Evolutionary conservation across 2,329 filamentous ascomycete genomes (phyloP), one percentile per base, ranked within the genome.

Genomic region (Coniella vitis): DNA sequence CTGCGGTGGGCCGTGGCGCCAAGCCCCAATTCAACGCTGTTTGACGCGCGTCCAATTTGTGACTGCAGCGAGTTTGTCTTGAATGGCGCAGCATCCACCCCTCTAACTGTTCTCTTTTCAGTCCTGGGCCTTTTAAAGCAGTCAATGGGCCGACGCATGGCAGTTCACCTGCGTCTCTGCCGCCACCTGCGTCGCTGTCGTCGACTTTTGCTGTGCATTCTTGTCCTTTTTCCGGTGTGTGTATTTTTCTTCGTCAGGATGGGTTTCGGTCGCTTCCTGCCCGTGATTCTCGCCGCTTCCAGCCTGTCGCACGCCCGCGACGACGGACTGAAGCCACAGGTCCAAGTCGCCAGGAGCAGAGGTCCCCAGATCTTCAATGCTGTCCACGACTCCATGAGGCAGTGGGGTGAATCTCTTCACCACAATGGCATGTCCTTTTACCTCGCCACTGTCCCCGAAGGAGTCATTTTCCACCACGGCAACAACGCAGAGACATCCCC

Each of bases 351-450:
- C 12, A 62, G 61, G 14, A 57, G 63, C 34, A 83, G 86, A 61
- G 79, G 78, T 7, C 75, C 79, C 55, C 74, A 78, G 53, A 78
- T 89, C 48, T 89, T 89, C 73, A 89, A 89, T 59, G 74, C 83
- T 14, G 69, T 89, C 16, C 81, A 88, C 55, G 81, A 81, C 9
- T 83, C 84, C 1, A 81, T 86, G 69, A 74, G 86, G 32, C 84
- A 89, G 69, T 90, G 83, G 78, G 85, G 83, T 1, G 86, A 83
- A 0, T 82, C 83, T 0, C 61, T 87, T 3, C 75, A 86, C 51
- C 86, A 90, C 63, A 90, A 90, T 61, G 86, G 86, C 48, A 83
- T 90, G 73, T 80, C 81, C 1, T 74, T 86, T 56, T 86, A 88
- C 57, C 70, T 84, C 0, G 84, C 77, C 1, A 75, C 73, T 0